Evolutionary conservation across 805 yeast species (phyloP).

Genomic region (Pichia paraexigua): DNA sequence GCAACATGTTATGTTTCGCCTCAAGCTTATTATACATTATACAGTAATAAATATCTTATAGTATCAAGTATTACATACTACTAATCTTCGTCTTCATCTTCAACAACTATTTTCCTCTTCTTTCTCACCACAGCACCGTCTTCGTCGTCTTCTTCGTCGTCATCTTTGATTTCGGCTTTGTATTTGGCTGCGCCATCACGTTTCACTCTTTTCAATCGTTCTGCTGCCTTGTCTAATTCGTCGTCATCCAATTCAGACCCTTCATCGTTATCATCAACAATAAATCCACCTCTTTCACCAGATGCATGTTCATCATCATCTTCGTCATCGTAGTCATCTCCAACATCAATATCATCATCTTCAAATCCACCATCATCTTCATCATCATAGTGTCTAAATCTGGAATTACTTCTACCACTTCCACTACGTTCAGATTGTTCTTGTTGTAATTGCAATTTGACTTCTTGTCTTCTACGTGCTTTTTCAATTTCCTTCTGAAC

Average conservation of each 20-base stretch:
- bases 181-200: slow-evolving; percentile 39
- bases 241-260: slow-evolving; percentile 28
- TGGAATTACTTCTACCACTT: slow-evolving; percentile 9
- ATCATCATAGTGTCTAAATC: slow-evolving; percentile 19
- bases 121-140: slow-evolving; percentile 38
- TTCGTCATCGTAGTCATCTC: slow-evolving; percentile 11
- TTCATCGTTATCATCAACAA: slow-evolving; percentile 29
- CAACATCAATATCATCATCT: slow-evolving; percentile 9
- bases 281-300: slow-evolving; percentile 27
- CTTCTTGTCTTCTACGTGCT: slow-evolving; percentile 54
- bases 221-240: slow-evolving; percentile 46
- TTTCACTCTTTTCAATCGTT: slow-evolving; percentile 42
- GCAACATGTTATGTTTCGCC: neutral
- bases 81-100: slow-evolving; percentile 27
- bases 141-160: slow-evolving; percentile 43
- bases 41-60: neutral
- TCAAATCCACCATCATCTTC: slow-evolving; percentile 7
- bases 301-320: slow-evolving; percentile 19
- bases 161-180: slow-evolving; percentile 48
- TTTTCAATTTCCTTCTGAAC: slow-evolving; percentile 55
- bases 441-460: slow-evolving; percentile 44
- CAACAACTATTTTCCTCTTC: slow-evolving; percentile 38
- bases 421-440: slow-evolving; percentile 45
- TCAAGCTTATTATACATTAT: neutral
- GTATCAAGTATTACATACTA: neutral